Evolutionary conservation across 2,329 filamentous ascomycete species (phyloP).

Genomic region (Neocatenulostroma microsporum): DNA sequence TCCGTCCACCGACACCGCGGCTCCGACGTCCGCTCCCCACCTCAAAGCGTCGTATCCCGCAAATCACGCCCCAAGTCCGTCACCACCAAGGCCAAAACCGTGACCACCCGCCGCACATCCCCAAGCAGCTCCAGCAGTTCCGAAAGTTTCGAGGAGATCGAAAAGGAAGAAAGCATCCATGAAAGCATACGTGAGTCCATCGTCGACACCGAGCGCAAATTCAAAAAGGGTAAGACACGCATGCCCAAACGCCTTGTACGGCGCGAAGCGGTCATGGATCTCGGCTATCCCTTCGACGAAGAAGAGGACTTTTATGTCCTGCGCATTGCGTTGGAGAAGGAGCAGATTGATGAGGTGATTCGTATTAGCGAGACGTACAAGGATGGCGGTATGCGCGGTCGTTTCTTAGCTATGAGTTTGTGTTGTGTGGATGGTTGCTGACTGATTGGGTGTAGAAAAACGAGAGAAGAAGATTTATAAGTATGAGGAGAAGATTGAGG

Average conservation of each 20-base stretch:
- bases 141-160: slow-evolving; percentile 11
- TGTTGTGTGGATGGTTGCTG: too few relatives aligned
- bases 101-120: slow-evolving; percentile 13
- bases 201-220: slow-evolving; percentile 15
- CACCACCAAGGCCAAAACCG: slow-evolving; percentile 16
- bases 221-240: slow-evolving; percentile 73
- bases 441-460: too few relatives aligned
- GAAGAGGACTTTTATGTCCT: slow-evolving; percentile 81
- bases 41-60: slow-evolving; percentile 16
- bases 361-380: slow-evolving; percentile 69
- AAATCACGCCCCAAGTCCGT: too few relatives aligned
- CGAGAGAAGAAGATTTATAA: slow-evolving; percentile 30
- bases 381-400: slow-evolving; percentile 37
- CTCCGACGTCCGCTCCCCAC: slow-evolving; percentile 12
- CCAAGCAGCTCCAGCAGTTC: slow-evolving; percentile 34
- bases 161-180: slow-evolving; percentile 16
- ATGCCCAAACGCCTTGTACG: slow-evolving; percentile 76
- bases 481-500: slow-evolving; percentile 26
- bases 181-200: slow-evolving; percentile 21
- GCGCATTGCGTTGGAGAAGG: slow-evolving; percentile 74
- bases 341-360: slow-evolving; percentile 86
- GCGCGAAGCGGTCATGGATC: slow-evolving; percentile 69
- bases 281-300: slow-evolving; percentile 79
- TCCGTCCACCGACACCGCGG: slow-evolving; percentile 26
- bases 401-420: too few relatives aligned